Conservation (phyloP, 352 stramenopile genomes). For the Pythium scleroteichum region DNA sequence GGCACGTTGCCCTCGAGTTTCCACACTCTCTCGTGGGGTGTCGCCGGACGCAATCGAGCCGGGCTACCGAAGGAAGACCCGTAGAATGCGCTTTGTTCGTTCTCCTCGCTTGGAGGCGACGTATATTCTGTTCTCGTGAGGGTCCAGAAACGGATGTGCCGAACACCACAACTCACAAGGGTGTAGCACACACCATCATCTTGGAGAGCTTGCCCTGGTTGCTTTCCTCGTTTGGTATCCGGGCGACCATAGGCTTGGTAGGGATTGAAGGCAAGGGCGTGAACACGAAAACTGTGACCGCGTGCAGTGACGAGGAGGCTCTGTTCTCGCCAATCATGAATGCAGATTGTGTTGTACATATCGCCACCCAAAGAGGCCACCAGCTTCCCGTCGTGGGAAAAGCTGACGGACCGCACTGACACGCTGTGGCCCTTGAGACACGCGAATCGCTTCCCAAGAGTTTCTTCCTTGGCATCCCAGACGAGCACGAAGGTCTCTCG, state of each 20-base stretch:
- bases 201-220: constrained; percentile 59
- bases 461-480: constrained; percentile 65
- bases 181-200: constrained; percentile 76
- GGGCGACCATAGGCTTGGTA: constrained; percentile 67
- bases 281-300: constrained; percentile 68
- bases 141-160: constrained; percentile 79
- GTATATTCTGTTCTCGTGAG: constrained; percentile 59
- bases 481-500: constrained; percentile 62
- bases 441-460: constrained; percentile 54
- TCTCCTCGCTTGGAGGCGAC: constrained; percentile 42
- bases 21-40: constrained; percentile 65
- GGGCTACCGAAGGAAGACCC: constrained; percentile 62
- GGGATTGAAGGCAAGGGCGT: constrained; percentile 68
- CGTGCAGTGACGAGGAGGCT: constrained; percentile 52
- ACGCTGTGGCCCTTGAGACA: constrained; percentile 56
- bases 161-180: constrained; percentile 67
- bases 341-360: constrained; percentile 79
- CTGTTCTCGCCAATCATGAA: constrained; percentile 73
- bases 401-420: constrained; percentile 59
- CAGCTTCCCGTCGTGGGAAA: constrained; percentile 72
- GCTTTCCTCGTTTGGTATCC: constrained; percentile 48
- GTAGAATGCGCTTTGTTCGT: constrained; percentile 59
- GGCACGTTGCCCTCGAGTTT: constrained; percentile 74
- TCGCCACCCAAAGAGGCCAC: constrained; percentile 66
- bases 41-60: constrained; percentile 43